Evolutionary conservation across 768 basidiomycete genomes (phyloP), one percentile per base, ranked within the genome.

Genomic region (Lactifluus hygrophoroides): DNA sequence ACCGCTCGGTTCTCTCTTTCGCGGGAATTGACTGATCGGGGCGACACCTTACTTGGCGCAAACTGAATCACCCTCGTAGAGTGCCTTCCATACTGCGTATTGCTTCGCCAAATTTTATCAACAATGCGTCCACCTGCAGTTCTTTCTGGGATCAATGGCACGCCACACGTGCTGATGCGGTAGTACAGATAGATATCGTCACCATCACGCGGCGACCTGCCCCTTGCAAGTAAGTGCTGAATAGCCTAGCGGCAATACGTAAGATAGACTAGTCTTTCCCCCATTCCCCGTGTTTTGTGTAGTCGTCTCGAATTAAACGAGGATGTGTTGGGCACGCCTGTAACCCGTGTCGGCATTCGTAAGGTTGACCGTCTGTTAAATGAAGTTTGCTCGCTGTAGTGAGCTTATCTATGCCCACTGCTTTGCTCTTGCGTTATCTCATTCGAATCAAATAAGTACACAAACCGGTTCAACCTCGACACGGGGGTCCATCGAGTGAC

Each of bases 101-200:
- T 21, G 58, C 52, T 49, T 59, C 53, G 53, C 53, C 52, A 49
- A 59, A 53, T 49, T 54, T 49, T 37, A 35, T 14, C 40, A 17
- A 47, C 27, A 59, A 59, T n/a, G 47, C 53, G 27, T 54, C 47
- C 27, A 37, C 58, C 27, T 54, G 53, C 58, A 48, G 40, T 58
- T 54, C 52, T 34, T 42, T 43, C 42, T 44, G 42, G 30, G 53
- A 59, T 46, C 53, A 54, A 50, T 34, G 53, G 25, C 47, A 50
- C 38, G 9, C 42, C n/a, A 50, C 58, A 54, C 58, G 58, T 54
- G 58, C 47, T 44, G 53, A 54, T 44, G 53, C 21, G 21, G 47
- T 42, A 19, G 58, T 49, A 54, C 11, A 47, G 37, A 53, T 13
- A 53, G 28, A 53, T 53, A 47, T 19, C 53, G 37, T 9, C 45